Percentiles rank a stretch among this genome's conserved stretches.
Conservation (phyloP, 2,329 filamentous ascomycete genomes). For the Thelonectria rubi region DNA sequence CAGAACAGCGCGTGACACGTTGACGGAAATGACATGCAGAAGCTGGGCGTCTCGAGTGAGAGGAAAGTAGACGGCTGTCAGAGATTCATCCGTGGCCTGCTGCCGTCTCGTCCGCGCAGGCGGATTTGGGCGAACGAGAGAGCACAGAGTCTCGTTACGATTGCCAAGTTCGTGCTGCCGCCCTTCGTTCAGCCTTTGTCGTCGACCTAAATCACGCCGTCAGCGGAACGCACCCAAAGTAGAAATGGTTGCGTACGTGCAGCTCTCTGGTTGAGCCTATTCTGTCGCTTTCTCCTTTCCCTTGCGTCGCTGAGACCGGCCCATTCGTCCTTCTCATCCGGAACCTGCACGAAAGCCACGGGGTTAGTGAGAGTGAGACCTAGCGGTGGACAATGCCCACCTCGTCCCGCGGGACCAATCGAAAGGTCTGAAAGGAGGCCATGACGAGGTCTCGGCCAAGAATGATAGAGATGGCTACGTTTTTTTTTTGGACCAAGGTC, state of each 20-base stretch:
- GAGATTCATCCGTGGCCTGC: neutral
- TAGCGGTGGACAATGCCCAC: constrained; percentile 6
- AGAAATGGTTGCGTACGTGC: constrained; percentile 21
- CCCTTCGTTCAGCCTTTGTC: constrained; percentile 24
- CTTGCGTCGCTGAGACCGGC: constrained; percentile 28
- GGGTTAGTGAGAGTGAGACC: neutral
- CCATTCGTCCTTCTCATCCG: constrained; percentile 30
- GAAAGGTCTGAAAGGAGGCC: constrained; percentile 34
- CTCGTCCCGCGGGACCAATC: constrained; percentile 34
- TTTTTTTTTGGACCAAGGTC: neutral
- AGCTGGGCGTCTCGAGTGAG: constrained; percentile 30
- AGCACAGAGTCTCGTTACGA: neutral
- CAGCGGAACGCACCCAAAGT: neutral
- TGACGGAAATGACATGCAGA: constrained; percentile 32
- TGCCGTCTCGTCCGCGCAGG: neutral
- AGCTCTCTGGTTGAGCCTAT: constrained; percentile 33
- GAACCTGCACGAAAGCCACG: neutral
- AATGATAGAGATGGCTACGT: neutral
- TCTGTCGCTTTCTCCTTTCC: constrained; percentile 35
- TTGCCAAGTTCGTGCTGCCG: constrained; percentile 2
- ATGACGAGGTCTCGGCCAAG: constrained; percentile 1
- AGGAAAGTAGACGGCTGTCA: constrained; percentile 25
- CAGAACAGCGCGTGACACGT: constrained; percentile 33
- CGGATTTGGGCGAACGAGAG: neutral
- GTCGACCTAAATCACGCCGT: constrained; percentile 25